These are phyloP conservation scores for Oidiodendron maius DNA, from an alignment of 495 filamentous ascomycete genomes.

Conservation along the genomic window DNA sequence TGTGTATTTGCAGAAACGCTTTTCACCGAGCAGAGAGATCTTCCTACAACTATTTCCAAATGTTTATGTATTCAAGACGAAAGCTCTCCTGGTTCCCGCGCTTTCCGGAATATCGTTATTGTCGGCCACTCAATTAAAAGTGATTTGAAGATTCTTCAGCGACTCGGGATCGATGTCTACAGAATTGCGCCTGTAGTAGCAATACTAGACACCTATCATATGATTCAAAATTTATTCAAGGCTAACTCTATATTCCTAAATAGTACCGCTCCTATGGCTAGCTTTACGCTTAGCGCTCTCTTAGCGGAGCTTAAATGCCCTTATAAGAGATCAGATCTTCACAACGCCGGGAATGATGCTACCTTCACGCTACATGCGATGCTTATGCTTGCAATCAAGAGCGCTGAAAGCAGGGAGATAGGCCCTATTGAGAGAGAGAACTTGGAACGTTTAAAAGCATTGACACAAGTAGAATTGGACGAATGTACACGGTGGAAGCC, in stretches of 20 bases:
- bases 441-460: constrained; percentile 6
- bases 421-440: constrained; percentile 3
- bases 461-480: constrained; percentile 8
- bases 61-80: constrained; percentile 6
- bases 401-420: not conserved
- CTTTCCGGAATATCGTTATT: constrained; percentile 57
- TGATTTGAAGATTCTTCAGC: constrained; percentile 61
- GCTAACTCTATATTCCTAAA: too few relatives aligned
- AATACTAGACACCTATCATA: constrained; percentile 58
- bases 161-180: constrained; percentile 51
- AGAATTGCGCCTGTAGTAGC: constrained; percentile 49
- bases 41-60: not conserved
- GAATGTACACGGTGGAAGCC: constrained; percentile 8
- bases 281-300: constrained; percentile 52
- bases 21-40: constrained; percentile 1
- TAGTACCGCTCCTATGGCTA: constrained; percentile 32
- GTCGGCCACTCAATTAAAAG: constrained; percentile 62
- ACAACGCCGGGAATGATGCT: constrained; percentile 92
- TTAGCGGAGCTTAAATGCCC: constrained; percentile 46
- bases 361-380: constrained; percentile 71
- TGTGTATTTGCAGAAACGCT: constrained; percentile 10
- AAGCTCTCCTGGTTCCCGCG: constrained; percentile 12
- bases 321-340: constrained; percentile 56
- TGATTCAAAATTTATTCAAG: constrained; percentile 50
- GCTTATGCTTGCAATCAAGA: constrained; percentile 53